Percentiles rank a stretch among this genome's conserved stretches.
phyloP scores from a whole-genome alignment of 768 basidiomycete species.

The Collybiopsis confluens region DNA sequence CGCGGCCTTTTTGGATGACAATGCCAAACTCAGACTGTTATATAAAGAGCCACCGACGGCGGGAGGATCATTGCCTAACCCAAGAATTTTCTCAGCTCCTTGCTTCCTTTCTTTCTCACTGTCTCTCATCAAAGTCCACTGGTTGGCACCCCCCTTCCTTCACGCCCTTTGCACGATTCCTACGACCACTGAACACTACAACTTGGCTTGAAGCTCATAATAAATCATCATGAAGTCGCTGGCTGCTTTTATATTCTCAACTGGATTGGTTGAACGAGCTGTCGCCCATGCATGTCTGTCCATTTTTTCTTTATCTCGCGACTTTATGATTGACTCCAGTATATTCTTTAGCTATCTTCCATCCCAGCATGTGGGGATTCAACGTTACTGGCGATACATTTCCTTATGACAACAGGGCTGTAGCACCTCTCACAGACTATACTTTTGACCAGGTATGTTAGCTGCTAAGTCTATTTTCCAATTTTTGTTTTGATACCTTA shows the following conservation, averaged over 20 bases:
- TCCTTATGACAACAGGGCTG: slow-evolving; percentile 35
- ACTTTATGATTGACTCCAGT: neutral
- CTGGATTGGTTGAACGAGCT: neutral
- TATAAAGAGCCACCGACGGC: neutral
- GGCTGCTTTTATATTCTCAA: neutral
- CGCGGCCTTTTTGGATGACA: neutral
- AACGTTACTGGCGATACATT: slow-evolving; percentile 38
- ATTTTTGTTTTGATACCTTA: neutral
- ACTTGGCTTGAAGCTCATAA: neutral
- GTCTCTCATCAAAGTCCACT: neutral
- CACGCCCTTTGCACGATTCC: neutral
- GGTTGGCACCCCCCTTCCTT: neutral
- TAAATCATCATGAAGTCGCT: neutral
- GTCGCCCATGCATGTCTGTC: neutral
- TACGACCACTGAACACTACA: too few relatives aligned
- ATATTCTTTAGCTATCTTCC: slow-evolving; percentile 24
- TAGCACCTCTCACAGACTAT: slow-evolving; percentile 24
- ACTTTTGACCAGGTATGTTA: slow-evolving; percentile 35
- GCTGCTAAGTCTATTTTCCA: too few relatives aligned
- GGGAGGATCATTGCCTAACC: neutral
- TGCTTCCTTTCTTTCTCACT: neutral
- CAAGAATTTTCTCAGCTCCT: neutral
- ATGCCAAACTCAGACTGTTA: neutral
- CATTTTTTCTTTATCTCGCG: neutral
- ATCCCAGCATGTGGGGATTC: slow-evolving; percentile 41